Conservation (phyloP, 2,329 filamentous ascomycete species). For the Xylaria sp. region DNA sequence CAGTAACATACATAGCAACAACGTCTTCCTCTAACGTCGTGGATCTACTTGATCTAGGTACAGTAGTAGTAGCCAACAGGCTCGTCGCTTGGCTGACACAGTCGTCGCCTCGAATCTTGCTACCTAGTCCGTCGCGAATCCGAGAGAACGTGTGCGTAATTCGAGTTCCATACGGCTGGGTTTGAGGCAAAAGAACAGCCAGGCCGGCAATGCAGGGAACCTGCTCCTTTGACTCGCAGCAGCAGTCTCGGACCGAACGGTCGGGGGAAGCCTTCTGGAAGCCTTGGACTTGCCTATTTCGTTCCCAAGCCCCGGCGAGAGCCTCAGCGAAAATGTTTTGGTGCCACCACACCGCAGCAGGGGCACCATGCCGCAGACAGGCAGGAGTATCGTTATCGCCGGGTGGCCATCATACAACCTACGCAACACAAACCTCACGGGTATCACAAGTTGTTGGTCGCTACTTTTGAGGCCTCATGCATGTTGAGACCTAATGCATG, state of each 20-base stretch:
- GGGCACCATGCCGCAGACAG: no score
- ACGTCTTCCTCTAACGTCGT: no score
- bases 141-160: constrained; percentile 9
- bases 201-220: constrained; percentile 3
- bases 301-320: not conserved
- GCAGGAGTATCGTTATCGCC: not conserved
- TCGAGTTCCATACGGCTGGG: constrained; percentile 11
- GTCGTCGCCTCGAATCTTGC: not conserved
- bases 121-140: constrained; percentile 17
- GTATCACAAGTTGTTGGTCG: no score
- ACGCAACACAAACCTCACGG: not conserved
- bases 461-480: no score
- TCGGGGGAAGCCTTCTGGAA: not conserved
- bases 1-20: no score
- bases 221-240: constrained; percentile 4
- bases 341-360: not conserved
- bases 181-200: constrained; percentile 1
- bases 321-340: not conserved
- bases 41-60: constrained; percentile 6
- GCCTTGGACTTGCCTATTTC: not conserved
- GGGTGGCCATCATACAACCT: not conserved
- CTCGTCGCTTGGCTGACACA: not conserved
- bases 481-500: not conserved
- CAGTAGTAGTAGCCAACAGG: not conserved
- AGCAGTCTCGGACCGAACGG: constrained; percentile 3